Percentiles rank a stretch among this genome's conserved stretches.
Conservation (phyloP, 2,329 filamentous ascomycete genomes). For the Neonectria sp. region DNA sequence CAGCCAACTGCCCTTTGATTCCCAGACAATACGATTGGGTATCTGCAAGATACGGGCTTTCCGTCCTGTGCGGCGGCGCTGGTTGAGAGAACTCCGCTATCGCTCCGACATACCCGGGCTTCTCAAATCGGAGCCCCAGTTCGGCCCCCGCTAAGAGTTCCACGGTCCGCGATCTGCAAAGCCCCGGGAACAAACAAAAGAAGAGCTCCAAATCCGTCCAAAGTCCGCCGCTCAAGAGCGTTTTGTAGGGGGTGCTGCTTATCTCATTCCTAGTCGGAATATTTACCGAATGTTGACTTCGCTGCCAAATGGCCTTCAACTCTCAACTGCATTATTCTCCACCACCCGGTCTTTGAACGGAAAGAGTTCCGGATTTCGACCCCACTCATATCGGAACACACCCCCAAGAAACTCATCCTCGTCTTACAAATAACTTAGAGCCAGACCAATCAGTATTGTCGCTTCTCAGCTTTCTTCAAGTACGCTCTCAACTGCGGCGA, state of each 20-base stretch:
- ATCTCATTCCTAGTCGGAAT: slow-evolving; percentile 26
- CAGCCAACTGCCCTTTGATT: not conserved
- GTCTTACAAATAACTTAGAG: not conserved
- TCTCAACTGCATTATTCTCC: not conserved
- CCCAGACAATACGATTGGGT: not conserved
- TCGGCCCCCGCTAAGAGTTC: slow-evolving; percentile 11
- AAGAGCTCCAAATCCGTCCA: slow-evolving; percentile 9
- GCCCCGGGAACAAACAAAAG: slow-evolving; percentile 31
- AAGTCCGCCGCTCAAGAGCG: slow-evolving; percentile 5
- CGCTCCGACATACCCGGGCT: slow-evolving; percentile 15
- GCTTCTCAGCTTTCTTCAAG: not conserved
- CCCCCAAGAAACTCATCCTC: not conserved
- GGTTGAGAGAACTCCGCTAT: slow-evolving; percentile 23
- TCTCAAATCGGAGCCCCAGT: slow-evolving; percentile 26
- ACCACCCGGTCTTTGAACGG: not conserved
- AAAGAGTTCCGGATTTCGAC: not conserved
- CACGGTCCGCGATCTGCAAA: slow-evolving; percentile 23
- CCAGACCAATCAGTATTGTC: too few relatives aligned
- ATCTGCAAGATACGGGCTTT: not conserved
- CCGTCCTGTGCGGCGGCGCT: slow-evolving; percentile 63
- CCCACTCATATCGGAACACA: not conserved
- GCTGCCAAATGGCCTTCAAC: not conserved
- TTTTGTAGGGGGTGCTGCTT: slow-evolving; percentile 15
- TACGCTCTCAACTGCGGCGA: slow-evolving; percentile 3
- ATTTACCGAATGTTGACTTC: not conserved